phyloP scores from a whole-genome alignment of 169 alveolate species.

The Cyclospora cayetanensis region DNA sequence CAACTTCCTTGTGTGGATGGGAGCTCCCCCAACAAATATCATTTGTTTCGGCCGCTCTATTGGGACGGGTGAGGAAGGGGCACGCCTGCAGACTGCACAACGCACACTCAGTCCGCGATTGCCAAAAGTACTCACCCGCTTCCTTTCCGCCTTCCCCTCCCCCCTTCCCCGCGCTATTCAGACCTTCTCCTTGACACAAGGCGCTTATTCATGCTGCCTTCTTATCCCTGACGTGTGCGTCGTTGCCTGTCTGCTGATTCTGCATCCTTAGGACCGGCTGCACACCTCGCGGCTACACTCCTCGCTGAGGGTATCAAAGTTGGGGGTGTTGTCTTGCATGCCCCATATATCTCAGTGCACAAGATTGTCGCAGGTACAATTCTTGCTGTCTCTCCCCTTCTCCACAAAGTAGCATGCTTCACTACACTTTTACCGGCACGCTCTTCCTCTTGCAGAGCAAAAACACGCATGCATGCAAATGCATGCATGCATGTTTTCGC shows the following conservation, averaged over 20 bases:
- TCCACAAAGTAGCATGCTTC: no score
- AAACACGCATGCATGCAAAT: no score
- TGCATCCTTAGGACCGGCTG: constrained; percentile 81
- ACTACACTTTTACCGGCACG: no score
- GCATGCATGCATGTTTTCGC: no score
- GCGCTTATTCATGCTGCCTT: background rate
- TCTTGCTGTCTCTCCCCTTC: constrained; percentile 7
- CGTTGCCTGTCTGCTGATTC: background rate
- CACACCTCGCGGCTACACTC: constrained; percentile 81
- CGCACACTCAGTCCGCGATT: no score
- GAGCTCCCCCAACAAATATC: constrained; percentile 79
- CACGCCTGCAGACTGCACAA: no score
- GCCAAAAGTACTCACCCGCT: no score
- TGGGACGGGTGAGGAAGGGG: constrained; percentile 89
- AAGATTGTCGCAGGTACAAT: constrained; percentile 80
- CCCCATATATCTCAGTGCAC: constrained; percentile 86
- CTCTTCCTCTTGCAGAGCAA: no score
- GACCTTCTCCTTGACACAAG: background rate
- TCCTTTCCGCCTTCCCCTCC: background rate
- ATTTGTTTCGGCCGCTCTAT: constrained; percentile 86
- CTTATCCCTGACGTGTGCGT: background rate
- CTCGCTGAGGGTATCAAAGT: constrained; percentile 75
- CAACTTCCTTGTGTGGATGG: constrained; percentile 81
- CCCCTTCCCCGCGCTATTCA: background rate
- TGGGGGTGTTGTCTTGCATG: constrained; percentile 87